Conservation (phyloP, 192 early-diverging fungal genomes). For the Podila horticola region DNA sequence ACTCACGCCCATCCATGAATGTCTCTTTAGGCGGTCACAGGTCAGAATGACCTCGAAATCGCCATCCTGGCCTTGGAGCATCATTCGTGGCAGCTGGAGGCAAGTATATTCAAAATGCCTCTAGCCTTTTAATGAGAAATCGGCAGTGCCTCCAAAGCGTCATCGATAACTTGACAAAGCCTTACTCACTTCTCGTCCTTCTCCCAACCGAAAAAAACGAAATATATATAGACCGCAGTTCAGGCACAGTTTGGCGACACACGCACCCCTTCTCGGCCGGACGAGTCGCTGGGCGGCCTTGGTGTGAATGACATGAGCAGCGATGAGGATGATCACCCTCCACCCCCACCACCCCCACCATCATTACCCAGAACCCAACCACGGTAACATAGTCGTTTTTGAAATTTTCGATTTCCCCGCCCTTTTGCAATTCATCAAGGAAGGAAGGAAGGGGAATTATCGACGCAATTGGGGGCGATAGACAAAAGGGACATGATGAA, state of each 20-base stretch:
- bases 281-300: constrained; percentile 39
- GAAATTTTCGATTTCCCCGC: background rate
- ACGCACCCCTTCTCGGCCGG: constrained; percentile 20
- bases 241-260: constrained; percentile 55
- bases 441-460: too few relatives aligned
- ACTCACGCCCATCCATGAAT: background rate
- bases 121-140: background rate
- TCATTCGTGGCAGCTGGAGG: constrained; percentile 52
- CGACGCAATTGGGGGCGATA: too few relatives aligned
- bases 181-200: background rate
- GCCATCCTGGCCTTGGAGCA: constrained; percentile 42
- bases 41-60: constrained; percentile 45
- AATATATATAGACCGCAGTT: constrained; percentile 34
- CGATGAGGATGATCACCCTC: constrained; percentile 9
- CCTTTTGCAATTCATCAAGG: background rate
- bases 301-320: constrained; percentile 22
- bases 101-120: background rate
- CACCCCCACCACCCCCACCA: constrained; percentile 38
- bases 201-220: too few relatives aligned
- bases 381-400: constrained; percentile 1
- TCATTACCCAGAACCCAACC: constrained; percentile 15
- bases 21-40: constrained; percentile 40
- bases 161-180: background rate
- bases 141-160: too few relatives aligned
- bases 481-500: too few relatives aligned